phyloP scores from a whole-genome alignment of 225 moss, liverwort and hornwort genomes.

The Polytrichum commune region DNA sequence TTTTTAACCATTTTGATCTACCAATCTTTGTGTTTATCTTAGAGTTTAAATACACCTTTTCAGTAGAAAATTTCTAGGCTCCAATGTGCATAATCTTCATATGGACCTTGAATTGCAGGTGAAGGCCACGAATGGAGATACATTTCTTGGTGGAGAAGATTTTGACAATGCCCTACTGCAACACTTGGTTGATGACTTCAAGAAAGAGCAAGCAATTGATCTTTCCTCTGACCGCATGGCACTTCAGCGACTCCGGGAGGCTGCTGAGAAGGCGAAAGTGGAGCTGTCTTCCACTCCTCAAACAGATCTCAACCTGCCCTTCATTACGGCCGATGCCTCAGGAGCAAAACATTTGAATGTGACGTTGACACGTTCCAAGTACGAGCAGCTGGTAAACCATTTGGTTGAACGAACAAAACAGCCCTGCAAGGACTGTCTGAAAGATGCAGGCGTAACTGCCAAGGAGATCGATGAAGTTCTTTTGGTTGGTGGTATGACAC shows the following conservation, averaged over 20 bases:
- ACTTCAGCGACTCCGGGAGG: slow-evolving; percentile 79
- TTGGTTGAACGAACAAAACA: slow-evolving; percentile 83
- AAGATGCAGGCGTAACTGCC: slow-evolving; percentile 73
- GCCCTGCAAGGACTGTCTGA: slow-evolving; percentile 90
- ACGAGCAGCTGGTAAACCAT: slow-evolving; percentile 69
- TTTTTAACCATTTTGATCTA: too few relatives aligned
- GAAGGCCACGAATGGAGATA: slow-evolving; percentile 93
- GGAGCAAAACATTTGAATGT: slow-evolving; percentile 89
- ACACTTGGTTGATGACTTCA: slow-evolving; percentile 66
- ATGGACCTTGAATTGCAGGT: slow-evolving; percentile 43
- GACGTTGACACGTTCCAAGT: slow-evolving; percentile 74
- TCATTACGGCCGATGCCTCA: slow-evolving; percentile 83
- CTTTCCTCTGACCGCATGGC: slow-evolving; percentile 81
- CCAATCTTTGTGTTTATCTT: too few relatives aligned
- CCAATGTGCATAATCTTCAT: neutral
- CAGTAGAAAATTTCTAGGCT: too few relatives aligned
- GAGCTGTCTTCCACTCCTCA: slow-evolving; percentile 90
- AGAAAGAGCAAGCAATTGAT: slow-evolving; percentile 87
- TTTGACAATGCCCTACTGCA: slow-evolving; percentile 76
- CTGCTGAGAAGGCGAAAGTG: slow-evolving; percentile 89
- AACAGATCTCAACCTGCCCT: slow-evolving; percentile 84
- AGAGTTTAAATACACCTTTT: too few relatives aligned
- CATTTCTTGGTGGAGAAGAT: slow-evolving; percentile 89
- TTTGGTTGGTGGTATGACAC: slow-evolving; percentile 89
- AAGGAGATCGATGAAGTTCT: slow-evolving; percentile 90